Evolutionary conservation across 208 protist genomes (phyloP), one percentile per base, ranked within the genome.

Genomic region (Tritrichomonas foetus): DNA sequence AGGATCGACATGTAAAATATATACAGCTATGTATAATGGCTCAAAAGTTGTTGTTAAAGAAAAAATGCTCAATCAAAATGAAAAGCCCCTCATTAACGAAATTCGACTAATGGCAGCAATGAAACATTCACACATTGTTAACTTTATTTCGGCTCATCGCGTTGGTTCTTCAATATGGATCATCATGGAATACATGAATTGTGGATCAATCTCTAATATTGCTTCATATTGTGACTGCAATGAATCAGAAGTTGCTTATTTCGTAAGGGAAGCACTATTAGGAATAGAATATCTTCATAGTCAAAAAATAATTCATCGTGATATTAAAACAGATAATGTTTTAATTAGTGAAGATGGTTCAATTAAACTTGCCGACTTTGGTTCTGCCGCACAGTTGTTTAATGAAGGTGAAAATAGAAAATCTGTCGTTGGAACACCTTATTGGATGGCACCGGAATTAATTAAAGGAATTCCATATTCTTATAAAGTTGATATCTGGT

Each of bases 391-490:
- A 69, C 64, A 69, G n/a, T 25, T 69, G 5, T 11, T 8, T 33
- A 33, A 3, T n/a, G n/a, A n/a, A 33, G 16, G 64, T 69, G 16
- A 11, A n/a, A 66, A 41, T 14, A 14, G 66, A 22, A 69, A 82
- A 14, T 69, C 64, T n/a, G 25, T 69, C n/a, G 93, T 94, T 66
- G 95, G 95, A 55, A 95, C 95, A 9, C 95, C 95, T 33, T 93
- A 95, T 61, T 96, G 95, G 95, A 96, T 96, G 95, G 94, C 95
- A 14, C 95, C 95, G 33, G 95, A 96, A 74, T 41, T 96, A 36
- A 94, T 96, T 13, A 16, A 30, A 41, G 41, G 36, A 53, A n/a
- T 93, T 27, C 33, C 14, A 78, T 95, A 95, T 36, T 33, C 20
- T 41, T 66, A 50, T n/a, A 30, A 57, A 27, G 92, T 94, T 25